Percentiles rank a stretch among this genome's conserved stretches.
These are phyloP conservation scores for Podosphaera fusca DNA, from an alignment of 2,329 filamentous ascomycete species.

Conservation along the genomic window DNA sequence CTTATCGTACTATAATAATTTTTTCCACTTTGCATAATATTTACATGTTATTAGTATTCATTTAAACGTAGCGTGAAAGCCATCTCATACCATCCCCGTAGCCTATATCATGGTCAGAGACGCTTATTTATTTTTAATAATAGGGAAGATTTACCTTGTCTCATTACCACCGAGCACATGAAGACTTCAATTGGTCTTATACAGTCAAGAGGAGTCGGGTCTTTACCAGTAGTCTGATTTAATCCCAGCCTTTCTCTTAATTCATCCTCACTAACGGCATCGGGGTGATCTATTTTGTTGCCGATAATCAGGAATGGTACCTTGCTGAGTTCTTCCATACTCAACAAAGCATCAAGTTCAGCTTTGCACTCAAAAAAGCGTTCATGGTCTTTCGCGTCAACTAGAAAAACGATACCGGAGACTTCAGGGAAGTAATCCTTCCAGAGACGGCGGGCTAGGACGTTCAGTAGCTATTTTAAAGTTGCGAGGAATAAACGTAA, in stretches of 20 bases:
- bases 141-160: constrained; percentile 42
- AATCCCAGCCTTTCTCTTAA: constrained; percentile 76
- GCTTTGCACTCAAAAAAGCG: constrained; percentile 86
- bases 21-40: too few species aligned
- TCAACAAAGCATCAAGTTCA: constrained; percentile 82
- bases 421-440: constrained; percentile 96
- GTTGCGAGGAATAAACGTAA: constrained; percentile 1
- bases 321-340: constrained; percentile 91
- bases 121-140: constrained; percentile 4
- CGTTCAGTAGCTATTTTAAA: background rate
- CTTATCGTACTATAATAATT: background rate
- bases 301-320: constrained; percentile 90
- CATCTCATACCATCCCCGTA: constrained; percentile 82
- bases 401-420: constrained; percentile 88
- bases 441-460: constrained; percentile 67
- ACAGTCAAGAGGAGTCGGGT: constrained; percentile 76
- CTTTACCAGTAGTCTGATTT: constrained; percentile 92
- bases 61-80: constrained; percentile 78
- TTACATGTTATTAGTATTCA: background rate
- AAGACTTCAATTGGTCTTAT: constrained; percentile 93
- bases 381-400: constrained; percentile 93
- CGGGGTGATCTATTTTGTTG: constrained; percentile 98
- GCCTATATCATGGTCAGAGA: constrained; percentile 21
- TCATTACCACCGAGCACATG: constrained; percentile 98
- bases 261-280: constrained; percentile 88